phyloP scores from a whole-genome alignment of 2,329 filamentous ascomycete genomes.

The Periconia sp. region DNA sequence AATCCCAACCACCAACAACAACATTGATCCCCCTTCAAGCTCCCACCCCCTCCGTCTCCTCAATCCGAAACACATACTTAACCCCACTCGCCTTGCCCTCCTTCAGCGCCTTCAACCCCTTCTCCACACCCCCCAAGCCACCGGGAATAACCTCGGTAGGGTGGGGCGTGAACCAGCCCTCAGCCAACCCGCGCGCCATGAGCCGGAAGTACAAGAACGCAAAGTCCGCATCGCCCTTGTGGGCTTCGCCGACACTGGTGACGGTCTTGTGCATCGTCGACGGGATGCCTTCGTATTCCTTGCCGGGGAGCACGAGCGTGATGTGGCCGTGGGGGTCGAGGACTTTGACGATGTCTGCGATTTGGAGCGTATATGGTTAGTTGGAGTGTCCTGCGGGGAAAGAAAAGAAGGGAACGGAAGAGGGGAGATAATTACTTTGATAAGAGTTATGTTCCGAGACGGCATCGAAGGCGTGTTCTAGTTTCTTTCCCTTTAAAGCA shows the following conservation, averaged over 20 bases:
- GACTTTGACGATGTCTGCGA: slow-evolving; percentile 33
- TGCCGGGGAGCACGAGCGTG: slow-evolving; percentile 46
- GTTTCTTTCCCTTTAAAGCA: slow-evolving; percentile 44
- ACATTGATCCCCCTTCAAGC: no score
- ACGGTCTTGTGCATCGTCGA: slow-evolving; percentile 39
- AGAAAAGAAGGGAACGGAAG: not conserved
- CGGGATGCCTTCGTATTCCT: slow-evolving; percentile 47
- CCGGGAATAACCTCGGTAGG: slow-evolving; percentile 56
- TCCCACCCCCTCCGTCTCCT: slow-evolving; percentile 44
- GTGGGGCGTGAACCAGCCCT: slow-evolving; percentile 55
- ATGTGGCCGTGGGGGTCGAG: slow-evolving; percentile 35
- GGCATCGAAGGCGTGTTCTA: slow-evolving; percentile 59
- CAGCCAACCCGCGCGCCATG: slow-evolving; percentile 49
- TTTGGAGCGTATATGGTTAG: no score
- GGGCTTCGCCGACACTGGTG: slow-evolving; percentile 42
- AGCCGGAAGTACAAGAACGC: slow-evolving; percentile 50
- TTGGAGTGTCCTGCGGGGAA: no score
- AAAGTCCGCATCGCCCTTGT: slow-evolving; percentile 43
- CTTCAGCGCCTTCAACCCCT: slow-evolving; percentile 57
- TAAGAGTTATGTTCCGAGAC: slow-evolving; percentile 53
- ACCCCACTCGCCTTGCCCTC: slow-evolving; percentile 63
- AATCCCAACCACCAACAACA: no score
- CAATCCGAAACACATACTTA: slow-evolving; percentile 65
- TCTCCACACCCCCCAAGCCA: slow-evolving; percentile 57
- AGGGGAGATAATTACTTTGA: slow-evolving; percentile 9